Evolutionary conservation across 106 monocot species (phyloP).

Genomic region (Ottelia alismoides): DNA sequence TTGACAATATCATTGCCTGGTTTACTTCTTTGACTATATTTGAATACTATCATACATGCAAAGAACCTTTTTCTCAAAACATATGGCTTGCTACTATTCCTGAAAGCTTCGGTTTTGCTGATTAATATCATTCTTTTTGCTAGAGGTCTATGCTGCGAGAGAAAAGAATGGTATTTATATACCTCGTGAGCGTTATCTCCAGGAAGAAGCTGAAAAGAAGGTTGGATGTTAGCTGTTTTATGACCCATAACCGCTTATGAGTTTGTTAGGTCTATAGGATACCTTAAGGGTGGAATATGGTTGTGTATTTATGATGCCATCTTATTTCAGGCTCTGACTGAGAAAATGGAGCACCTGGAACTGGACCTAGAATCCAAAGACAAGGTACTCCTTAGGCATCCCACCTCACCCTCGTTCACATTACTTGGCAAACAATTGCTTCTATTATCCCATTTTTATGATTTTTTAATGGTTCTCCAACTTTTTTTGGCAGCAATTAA

Average conservation of each 20-base stretch:
- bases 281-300: too few species aligned
- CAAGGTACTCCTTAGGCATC: constrained; percentile 28
- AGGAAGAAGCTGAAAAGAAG: constrained; percentile 81
- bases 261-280: not conserved
- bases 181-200: constrained; percentile 43
- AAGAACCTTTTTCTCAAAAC: too few species aligned
- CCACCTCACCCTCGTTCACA: too few species aligned
- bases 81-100: too few species aligned
- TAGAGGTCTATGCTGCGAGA: constrained; percentile 97
- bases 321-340: constrained; percentile 49
- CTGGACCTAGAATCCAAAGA: constrained; percentile 64
- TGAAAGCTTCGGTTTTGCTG: too few species aligned
- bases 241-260: not conserved
- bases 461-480: constrained; percentile 2
- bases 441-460: not conserved
- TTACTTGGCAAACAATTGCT: too few species aligned
- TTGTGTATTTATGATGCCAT: not conserved
- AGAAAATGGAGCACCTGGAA: constrained; percentile 61
- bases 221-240: constrained; percentile 15
- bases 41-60: too few species aligned
- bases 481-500: constrained; percentile 54
- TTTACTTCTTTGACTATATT: too few species aligned
- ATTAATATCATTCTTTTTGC: constrained; percentile 2
- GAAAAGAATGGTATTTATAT: constrained; percentile 97
- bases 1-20: too few species aligned